Conservation (phyloP, 192 early-diverging fungal genomes). For the Coemansia javaensis region DNA sequence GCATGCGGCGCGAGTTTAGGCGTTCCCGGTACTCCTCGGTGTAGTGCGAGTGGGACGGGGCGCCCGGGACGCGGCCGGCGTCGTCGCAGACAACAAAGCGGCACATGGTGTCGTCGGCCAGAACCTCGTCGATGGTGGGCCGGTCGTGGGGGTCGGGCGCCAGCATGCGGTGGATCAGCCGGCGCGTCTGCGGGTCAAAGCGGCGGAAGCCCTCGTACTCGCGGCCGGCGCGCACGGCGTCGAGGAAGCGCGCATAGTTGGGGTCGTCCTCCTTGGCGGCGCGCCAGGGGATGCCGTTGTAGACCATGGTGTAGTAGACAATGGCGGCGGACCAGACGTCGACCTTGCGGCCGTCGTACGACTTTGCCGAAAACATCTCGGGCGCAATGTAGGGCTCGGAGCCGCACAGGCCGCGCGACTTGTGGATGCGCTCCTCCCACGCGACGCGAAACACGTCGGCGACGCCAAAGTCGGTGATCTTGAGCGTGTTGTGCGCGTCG, state of each 20-base stretch:
- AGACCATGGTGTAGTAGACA: conserved; percentile 80
- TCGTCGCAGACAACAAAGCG: conserved; percentile 58
- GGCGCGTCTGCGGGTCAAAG: conserved; percentile 60
- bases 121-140: conserved; percentile 62
- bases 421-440: conserved; percentile 72
- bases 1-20: conserved; percentile 38
- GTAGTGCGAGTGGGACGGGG: conserved; percentile 43
- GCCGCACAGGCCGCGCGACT: conserved; percentile 87
- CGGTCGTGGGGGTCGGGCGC: conserved; percentile 72
- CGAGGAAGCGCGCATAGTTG: conserved; percentile 60
- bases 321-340: conserved; percentile 96
- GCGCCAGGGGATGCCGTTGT: conserved; percentile 63
- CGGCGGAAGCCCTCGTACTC: conserved; percentile 77
- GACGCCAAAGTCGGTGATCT: conserved; percentile 98
- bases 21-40: conserved; percentile 53
- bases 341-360: conserved; percentile 85
- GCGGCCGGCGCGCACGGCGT: conserved; percentile 55
- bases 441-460: conserved; percentile 89
- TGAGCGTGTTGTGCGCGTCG: conserved; percentile 72
- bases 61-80: conserved; percentile 34
- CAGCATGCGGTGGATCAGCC: conserved; percentile 73
- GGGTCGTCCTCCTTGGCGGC: conserved; percentile 57
- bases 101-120: conserved; percentile 75
- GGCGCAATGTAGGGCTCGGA: conserved; percentile 97
- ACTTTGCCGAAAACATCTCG: conserved; percentile 68